Evolutionary conservation across 2,329 filamentous ascomycete genomes (phyloP).

Genomic region (Periconia digitata): DNA sequence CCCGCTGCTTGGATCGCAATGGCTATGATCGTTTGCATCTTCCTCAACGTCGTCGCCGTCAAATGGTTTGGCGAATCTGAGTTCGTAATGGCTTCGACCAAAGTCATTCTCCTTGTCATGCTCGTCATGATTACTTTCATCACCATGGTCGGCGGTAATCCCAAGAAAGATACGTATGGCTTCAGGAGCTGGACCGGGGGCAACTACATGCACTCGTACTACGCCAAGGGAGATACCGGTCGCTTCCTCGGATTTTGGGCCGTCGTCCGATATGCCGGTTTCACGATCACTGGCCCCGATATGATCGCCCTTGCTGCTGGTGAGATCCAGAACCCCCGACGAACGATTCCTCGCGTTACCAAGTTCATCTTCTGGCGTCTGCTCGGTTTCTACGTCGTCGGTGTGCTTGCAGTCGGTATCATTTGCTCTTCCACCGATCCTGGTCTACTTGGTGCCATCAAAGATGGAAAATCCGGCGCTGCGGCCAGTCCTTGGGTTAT

Average conservation of each 20-base stretch:
- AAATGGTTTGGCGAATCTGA: slow-evolving; percentile 44
- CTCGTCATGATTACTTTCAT: slow-evolving; percentile 46
- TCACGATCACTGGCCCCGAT: slow-evolving; percentile 48
- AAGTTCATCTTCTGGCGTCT: slow-evolving; percentile 46
- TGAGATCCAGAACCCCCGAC: slow-evolving; percentile 44
- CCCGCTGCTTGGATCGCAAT: slow-evolving; percentile 25
- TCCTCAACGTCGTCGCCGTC: slow-evolving; percentile 45
- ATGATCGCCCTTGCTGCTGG: slow-evolving; percentile 50
- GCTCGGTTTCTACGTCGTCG: slow-evolving; percentile 46
- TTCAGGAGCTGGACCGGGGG: slow-evolving; percentile 44
- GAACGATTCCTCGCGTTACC: slow-evolving; percentile 44
- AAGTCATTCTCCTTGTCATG: slow-evolving; percentile 46
- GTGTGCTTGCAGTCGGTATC: slow-evolving; percentile 45
- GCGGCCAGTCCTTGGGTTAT: slow-evolving; percentile 63
- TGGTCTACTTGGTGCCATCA: slow-evolving; percentile 61
- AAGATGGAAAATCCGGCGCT: slow-evolving; percentile 36
- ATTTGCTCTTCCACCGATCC: slow-evolving; percentile 66
- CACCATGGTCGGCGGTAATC: slow-evolving; percentile 47
- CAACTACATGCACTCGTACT: slow-evolving; percentile 8
- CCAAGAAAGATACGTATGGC: slow-evolving; percentile 39
- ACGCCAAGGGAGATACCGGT: slow-evolving; percentile 25
- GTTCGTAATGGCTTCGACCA: slow-evolving; percentile 44
- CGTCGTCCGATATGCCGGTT: slow-evolving; percentile 37
- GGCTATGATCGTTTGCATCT: slow-evolving; percentile 40
- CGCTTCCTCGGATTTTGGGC: slow-evolving; percentile 35